Evolutionary conservation across 306 rosid genomes (phyloP).

Genomic region (Prunus persica): Prunus_persica_NCBIv2 NC_034012.1:7410501-7411000

Average conservation of each 20-base stretch:
- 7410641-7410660: not conserved
- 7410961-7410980: slow-evolving; percentile 89
- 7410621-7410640: not conserved
- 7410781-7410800: slow-evolving; percentile 17
- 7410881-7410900: slow-evolving; percentile 91
- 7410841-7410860: slow-evolving; percentile 93
- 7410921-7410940: slow-evolving; percentile 73
- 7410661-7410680: not conserved
- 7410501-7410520: slow-evolving; percentile 88
- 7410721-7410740: not conserved
- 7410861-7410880: slow-evolving; percentile 94
- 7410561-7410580: slow-evolving; percentile 83
- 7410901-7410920: slow-evolving; percentile 82
- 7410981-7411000: slow-evolving; percentile 86
- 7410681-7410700: not conserved
- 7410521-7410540: slow-evolving; percentile 98
- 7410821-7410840: slow-evolving; percentile 88
- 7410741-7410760: not conserved
- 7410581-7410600: slow-evolving; percentile 93
- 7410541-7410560: slow-evolving; percentile 95
- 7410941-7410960: slow-evolving; percentile 96
- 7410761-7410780: not conserved
- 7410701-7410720: not conserved
- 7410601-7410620: slow-evolving; percentile 86
- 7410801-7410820: slow-evolving; percentile 90